Conservation (phyloP, 2,329 filamentous ascomycete genomes). For the Parascedosporium putredinis region DNA sequence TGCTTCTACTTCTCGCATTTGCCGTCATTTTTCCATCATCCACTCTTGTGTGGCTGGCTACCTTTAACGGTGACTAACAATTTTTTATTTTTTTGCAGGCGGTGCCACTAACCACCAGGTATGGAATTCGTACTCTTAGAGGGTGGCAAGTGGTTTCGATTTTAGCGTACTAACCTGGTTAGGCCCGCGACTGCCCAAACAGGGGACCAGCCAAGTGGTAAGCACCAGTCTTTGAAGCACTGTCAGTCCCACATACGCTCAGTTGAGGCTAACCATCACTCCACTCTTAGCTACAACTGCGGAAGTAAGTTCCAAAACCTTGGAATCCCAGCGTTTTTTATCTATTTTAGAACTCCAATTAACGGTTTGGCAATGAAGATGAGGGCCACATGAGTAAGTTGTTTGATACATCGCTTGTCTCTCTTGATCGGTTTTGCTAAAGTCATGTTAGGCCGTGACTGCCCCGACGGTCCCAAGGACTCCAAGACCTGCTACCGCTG, state of each 20-base stretch:
- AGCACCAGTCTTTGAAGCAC: too few relatives aligned
- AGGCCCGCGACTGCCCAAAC: conserved; percentile 81
- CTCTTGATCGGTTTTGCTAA: conserved; percentile 2
- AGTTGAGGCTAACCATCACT: conserved; percentile 15
- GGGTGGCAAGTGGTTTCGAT: conserved; percentile 12
- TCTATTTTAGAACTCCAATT: not conserved
- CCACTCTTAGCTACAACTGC: conserved; percentile 62
- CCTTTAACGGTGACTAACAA: conserved; percentile 9
- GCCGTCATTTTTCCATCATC: not conserved
- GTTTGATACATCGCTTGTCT: conserved; percentile 12
- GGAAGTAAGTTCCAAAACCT: conserved; percentile 48
- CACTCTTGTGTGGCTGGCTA: not conserved
- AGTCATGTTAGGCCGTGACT: conserved; percentile 63
- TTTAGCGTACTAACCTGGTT: conserved; percentile 14
- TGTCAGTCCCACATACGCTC: too few relatives aligned
- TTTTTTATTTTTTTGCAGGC: conserved; percentile 36
- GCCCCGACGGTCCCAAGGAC: conserved; percentile 80
- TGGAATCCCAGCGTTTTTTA: not conserved
- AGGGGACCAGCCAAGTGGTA: conserved; percentile 76
- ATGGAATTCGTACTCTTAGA: conserved; percentile 26
- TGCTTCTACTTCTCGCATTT: not conserved
- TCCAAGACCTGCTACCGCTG: conserved; percentile 69
- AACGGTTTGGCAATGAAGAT: conserved; percentile 22
- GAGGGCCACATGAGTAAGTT: conserved; percentile 70
- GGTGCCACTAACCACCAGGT: conserved; percentile 67